Evolutionary conservation across 2,329 filamentous ascomycete species (phyloP).

Genomic region (Coniochaeta ligniaria): DNA sequence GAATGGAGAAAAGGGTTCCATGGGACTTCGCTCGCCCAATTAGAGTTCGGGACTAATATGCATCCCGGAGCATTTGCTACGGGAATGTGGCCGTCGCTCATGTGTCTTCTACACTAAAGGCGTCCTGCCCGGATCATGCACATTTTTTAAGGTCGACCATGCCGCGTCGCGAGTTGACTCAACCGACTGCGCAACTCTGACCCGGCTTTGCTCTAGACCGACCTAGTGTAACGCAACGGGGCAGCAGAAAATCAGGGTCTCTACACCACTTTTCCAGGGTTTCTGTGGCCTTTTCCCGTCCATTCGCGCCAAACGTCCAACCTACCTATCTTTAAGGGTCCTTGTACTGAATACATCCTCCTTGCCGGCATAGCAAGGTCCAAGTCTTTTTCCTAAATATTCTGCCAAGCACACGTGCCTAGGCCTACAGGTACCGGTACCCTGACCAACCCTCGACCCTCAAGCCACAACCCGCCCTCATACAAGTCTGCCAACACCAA

Average conservation of each 20-base stretch:
- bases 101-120: not conserved
- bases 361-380: not conserved
- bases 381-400: not conserved
- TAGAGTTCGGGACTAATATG: not conserved
- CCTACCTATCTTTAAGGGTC: not conserved
- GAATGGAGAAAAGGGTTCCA: not conserved
- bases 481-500: not conserved
- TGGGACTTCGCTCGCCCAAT: not conserved
- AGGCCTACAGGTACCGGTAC: not conserved
- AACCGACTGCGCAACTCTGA: not conserved
- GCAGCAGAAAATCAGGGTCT: not conserved
- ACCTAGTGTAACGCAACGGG: not conserved
- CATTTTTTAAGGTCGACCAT: not conserved
- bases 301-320: not conserved
- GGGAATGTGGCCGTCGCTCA: not conserved
- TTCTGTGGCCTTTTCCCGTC: not conserved
- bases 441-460: not conserved
- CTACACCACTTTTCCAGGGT: not conserved
- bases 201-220: not conserved
- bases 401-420: not conserved
- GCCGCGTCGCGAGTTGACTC: not conserved
- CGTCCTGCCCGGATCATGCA: not conserved
- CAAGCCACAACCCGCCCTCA: not conserved
- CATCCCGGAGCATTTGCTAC: not conserved
- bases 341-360: not conserved